Percentiles rank a stretch among this genome's conserved stretches.
phyloP scores from a whole-genome alignment of 805 yeast species.

The Candida qinlingensis region DNA sequence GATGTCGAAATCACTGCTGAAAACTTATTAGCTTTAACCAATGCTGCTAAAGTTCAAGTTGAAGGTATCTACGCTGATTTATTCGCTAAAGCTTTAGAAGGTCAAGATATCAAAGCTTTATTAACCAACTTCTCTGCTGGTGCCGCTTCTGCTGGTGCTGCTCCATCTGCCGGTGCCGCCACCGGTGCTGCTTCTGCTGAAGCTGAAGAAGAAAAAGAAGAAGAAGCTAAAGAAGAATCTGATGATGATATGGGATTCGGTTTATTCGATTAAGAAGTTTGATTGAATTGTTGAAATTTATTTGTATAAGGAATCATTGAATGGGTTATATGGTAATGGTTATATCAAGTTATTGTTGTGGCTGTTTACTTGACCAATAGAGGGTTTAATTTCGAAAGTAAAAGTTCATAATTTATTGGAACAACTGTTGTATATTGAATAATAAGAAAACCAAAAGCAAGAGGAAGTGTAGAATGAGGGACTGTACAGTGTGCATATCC shows the following conservation, averaged over 20 bases:
- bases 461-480: background rate
- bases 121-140: constrained; percentile 65
- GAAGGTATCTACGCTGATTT: constrained; percentile 84
- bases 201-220: constrained; percentile 53
- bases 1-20: constrained; percentile 83
- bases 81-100: constrained; percentile 82
- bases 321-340: background rate
- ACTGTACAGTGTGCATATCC: no score
- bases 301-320: background rate
- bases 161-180: constrained; percentile 58
- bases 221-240: constrained; percentile 46
- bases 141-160: constrained; percentile 70
- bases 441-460: background rate
- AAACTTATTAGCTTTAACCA: constrained; percentile 70
- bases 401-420: background rate
- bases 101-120: constrained; percentile 78
- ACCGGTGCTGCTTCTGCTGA: constrained; percentile 60
- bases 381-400: background rate
- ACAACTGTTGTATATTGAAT: background rate
- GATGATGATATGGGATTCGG: constrained; percentile 94
- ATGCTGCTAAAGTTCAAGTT: constrained; percentile 79
- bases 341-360: background rate
- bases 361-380: background rate
- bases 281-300: background rate
- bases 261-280: constrained; percentile 67